Evolutionary conservation across 148 eudicot genomes (phyloP).

Genomic region (Oxyria digyna): DNA sequence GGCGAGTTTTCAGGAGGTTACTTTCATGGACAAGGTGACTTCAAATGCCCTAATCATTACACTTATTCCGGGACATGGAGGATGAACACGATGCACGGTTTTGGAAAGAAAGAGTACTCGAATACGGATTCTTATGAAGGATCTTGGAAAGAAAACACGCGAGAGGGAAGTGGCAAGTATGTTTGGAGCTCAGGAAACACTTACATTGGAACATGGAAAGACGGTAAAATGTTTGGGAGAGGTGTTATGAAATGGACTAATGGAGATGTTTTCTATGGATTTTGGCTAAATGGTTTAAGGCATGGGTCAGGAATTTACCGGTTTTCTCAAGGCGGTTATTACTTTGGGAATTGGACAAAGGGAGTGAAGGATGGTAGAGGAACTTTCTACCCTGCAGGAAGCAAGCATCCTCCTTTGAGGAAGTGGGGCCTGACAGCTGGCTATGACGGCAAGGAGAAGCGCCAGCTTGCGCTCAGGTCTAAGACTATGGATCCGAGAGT

Average conservation of each 20-base stretch:
- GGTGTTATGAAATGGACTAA: conserved; percentile 85
- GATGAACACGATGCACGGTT: conserved; percentile 74
- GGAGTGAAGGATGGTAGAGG: conserved; percentile 92
- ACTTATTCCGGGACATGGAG: conserved; percentile 67
- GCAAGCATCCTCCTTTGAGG: conserved; percentile 40
- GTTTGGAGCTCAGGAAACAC: conserved; percentile 58
- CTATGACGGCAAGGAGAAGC: conserved; percentile 23
- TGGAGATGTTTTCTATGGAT: conserved; percentile 91
- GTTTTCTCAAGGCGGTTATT: conserved; percentile 69
- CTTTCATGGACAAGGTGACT: conserved; percentile 78
- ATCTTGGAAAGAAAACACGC: conserved; percentile 82
- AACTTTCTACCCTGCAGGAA: conserved; percentile 73
- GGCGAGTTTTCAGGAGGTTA: conserved; percentile 91
- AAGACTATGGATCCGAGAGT: conserved; percentile 19
- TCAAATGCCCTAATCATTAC: conserved; percentile 40
- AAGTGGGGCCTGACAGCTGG: conserved; percentile 38
- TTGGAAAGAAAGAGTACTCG: conserved; percentile 62
- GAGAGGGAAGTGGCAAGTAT: conserved; percentile 80
- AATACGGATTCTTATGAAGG: conserved; percentile 79
- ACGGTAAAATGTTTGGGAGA: conserved; percentile 70
- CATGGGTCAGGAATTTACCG: conserved; percentile 78
- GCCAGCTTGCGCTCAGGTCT: conserved; percentile 23
- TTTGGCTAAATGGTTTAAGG: conserved; percentile 71
- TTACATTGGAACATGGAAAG: conserved; percentile 79
- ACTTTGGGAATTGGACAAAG: conserved; percentile 82